These are phyloP conservation scores for Cryptococcus sp. DNA, from an alignment of 1,284 basidiomycete genomes.

Conservation along the genomic window DNA sequence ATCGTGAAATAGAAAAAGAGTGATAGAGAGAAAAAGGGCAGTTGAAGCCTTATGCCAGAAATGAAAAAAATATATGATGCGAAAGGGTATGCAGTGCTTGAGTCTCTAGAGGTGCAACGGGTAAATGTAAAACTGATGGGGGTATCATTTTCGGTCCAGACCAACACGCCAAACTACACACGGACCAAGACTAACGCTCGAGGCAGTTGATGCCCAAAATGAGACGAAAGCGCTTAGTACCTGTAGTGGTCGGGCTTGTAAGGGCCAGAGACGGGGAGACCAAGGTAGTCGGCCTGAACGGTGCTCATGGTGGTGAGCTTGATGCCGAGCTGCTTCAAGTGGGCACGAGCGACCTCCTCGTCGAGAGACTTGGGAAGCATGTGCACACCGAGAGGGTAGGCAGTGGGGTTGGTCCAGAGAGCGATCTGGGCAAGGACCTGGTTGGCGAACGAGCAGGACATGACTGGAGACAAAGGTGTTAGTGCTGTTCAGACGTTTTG, in stretches of 20 bases:
- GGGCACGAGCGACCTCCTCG: constrained; percentile 97
- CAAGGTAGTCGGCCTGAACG: constrained; percentile 87
- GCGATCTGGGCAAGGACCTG: constrained; percentile 98
- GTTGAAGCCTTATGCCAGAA: constrained; percentile 27
- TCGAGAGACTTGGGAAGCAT: constrained; percentile 97
- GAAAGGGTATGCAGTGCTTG: constrained; percentile 25
- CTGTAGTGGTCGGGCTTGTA: constrained; percentile 86
- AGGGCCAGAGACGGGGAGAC: constrained; percentile 83
- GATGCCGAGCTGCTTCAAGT: constrained; percentile 87
- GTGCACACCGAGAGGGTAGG: constrained; percentile 91
- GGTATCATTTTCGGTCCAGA: constrained; percentile 11
- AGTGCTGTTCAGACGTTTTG: neutral
- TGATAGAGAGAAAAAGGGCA: constrained; percentile 20
- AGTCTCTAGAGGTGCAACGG: constrained; percentile 13
- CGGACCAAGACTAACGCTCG: constrained; percentile 11
- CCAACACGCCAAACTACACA: constrained; percentile 5
- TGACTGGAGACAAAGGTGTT: constrained; percentile 69
- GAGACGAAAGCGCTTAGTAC: constrained; percentile 31
- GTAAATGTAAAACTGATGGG: constrained; percentile 18
- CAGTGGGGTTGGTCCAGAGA: constrained; percentile 82
- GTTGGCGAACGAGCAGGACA: constrained; percentile 99
- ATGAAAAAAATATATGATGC: constrained; percentile 10
- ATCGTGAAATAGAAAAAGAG: constrained; percentile 4
- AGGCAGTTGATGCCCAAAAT: constrained; percentile 36
- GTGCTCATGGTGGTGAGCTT: constrained; percentile 82